A percentile compares a stretch with the other conserved stretches of the same genome.
These are phyloP conservation scores for Ophiostoma triangulosporum DNA, from an alignment of 2,329 filamentous ascomycete species.

Conservation along the genomic window DNA sequence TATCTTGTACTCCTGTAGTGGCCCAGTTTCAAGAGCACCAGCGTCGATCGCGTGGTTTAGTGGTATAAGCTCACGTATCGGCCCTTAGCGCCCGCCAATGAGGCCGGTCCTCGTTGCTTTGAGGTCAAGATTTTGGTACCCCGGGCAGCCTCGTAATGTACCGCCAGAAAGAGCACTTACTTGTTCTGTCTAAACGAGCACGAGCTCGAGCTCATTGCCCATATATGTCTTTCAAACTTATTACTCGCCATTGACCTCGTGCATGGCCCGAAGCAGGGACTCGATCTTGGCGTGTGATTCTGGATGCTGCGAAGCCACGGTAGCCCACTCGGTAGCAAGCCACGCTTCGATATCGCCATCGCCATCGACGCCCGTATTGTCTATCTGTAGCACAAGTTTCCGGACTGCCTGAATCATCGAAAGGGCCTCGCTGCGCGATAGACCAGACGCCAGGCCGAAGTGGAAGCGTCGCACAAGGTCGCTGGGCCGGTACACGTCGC, in stretches of 20 bases:
- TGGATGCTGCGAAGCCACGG: background rate
- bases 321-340: background rate
- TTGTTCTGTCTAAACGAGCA: too few relatives aligned
- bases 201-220: too few relatives aligned
- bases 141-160: too few relatives aligned
- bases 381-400: background rate
- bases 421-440: background rate
- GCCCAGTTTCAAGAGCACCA: too few relatives aligned
- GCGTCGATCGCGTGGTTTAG: too few relatives aligned
- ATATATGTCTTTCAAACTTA: too few relatives aligned
- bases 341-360: background rate
- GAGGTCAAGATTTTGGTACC: too few relatives aligned
- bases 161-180: too few relatives aligned
- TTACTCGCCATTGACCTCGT: background rate
- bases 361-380: background rate
- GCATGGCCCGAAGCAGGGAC: background rate
- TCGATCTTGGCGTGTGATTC: background rate
- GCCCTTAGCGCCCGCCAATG: too few relatives aligned
- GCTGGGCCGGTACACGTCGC: background rate
- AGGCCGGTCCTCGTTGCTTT: too few relatives aligned
- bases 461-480: slow-evolving; percentile 5
- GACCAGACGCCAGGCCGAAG: slow-evolving; percentile 3
- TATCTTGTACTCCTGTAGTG: too few relatives aligned
- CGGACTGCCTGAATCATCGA: background rate
- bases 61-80: too few relatives aligned